These are phyloP conservation scores for Boletus vermiculosoides DNA, from an alignment of 768 basidiomycete genomes.

Conservation along the genomic window DNA sequence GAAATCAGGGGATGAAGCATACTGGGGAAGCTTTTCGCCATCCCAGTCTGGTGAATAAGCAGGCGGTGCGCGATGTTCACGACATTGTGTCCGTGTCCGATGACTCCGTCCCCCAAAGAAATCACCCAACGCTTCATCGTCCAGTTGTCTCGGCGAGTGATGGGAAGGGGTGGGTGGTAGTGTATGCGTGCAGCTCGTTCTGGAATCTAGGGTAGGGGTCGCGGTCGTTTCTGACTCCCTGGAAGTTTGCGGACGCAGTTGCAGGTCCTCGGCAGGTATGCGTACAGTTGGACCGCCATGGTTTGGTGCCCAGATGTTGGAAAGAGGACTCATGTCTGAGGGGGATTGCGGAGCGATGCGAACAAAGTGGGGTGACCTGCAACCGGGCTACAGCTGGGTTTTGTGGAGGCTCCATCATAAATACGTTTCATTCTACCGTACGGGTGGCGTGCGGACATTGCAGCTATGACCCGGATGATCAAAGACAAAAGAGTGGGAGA, in stretches of 20 bases:
- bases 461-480: conserved; percentile 19
- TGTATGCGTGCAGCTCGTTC: conserved; percentile 19
- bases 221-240: conserved; percentile 23
- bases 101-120: conserved; percentile 32
- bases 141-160: conserved; percentile 26
- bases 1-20: conserved; percentile 28
- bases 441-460: conserved; percentile 8
- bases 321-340: conserved; percentile 16
- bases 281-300: conserved; percentile 2
- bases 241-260: conserved; percentile 23
- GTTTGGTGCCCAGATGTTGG: conserved; percentile 10
- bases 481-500: conserved; percentile 29
- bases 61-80: conserved; percentile 33
- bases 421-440: conserved; percentile 19
- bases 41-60: conserved; percentile 45
- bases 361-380: conserved; percentile 11
- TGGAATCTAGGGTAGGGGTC: conserved; percentile 13
- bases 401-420: conserved; percentile 16
- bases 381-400: conserved; percentile 4
- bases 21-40: conserved; percentile 30
- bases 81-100: conserved; percentile 24
- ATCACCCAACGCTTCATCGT: conserved; percentile 31
- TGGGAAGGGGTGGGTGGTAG: conserved; percentile 21
- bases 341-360: neutral
- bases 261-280: conserved; percentile 17